A percentile compares a stretch with the other conserved stretches of the same genome.
These are phyloP conservation scores for Neurospora sublineolata DNA, from an alignment of 495 filamentous ascomycete species.

Conservation along the genomic window DNA sequence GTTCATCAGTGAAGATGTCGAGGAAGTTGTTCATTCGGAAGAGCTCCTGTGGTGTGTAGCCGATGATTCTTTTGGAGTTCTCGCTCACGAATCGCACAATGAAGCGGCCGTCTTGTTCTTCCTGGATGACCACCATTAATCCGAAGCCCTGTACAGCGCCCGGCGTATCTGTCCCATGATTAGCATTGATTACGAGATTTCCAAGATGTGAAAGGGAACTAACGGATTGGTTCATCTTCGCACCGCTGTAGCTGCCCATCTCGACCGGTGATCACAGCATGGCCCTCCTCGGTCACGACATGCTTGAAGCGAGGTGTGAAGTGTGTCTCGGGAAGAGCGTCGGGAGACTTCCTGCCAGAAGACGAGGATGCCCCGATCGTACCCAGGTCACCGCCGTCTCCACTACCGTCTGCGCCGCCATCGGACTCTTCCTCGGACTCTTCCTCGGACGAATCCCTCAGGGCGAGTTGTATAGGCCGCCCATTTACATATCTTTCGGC, in stretches of 20 bases:
- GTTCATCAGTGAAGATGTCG: slow-evolving; percentile 71
- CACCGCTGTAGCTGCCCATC: slow-evolving; percentile 61
- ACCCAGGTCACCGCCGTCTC: background rate
- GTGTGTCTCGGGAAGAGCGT: slow-evolving; percentile 23
- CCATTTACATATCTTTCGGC: slow-evolving; percentile 12
- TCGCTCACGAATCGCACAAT: slow-evolving; percentile 74
- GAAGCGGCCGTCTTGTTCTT: slow-evolving; percentile 55
- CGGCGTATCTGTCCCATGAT: slow-evolving; percentile 43
- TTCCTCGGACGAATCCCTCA: slow-evolving; percentile 25
- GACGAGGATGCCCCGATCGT: slow-evolving; percentile 1
- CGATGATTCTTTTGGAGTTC: slow-evolving; percentile 67
- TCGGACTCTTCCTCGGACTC: slow-evolving; percentile 19
- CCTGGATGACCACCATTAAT: slow-evolving; percentile 62
- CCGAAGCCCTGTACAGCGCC: slow-evolving; percentile 87
- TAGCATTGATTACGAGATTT: background rate
- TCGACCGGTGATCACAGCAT: slow-evolving; percentile 75
- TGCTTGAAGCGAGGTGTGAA: slow-evolving; percentile 72
- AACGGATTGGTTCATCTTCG: slow-evolving; percentile 82
- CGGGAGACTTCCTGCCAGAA: slow-evolving; percentile 11
- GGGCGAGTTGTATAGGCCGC: slow-evolving; percentile 17
- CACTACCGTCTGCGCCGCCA: slow-evolving; percentile 5
- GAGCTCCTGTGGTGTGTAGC: slow-evolving; percentile 66
- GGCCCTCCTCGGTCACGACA: slow-evolving; percentile 64
- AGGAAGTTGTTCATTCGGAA: slow-evolving; percentile 67
- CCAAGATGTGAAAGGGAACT: background rate